Evolutionary conservation across 371 early-diverging fungal species (phyloP).

Genomic region (Mucor lusitanicus): DNA sequence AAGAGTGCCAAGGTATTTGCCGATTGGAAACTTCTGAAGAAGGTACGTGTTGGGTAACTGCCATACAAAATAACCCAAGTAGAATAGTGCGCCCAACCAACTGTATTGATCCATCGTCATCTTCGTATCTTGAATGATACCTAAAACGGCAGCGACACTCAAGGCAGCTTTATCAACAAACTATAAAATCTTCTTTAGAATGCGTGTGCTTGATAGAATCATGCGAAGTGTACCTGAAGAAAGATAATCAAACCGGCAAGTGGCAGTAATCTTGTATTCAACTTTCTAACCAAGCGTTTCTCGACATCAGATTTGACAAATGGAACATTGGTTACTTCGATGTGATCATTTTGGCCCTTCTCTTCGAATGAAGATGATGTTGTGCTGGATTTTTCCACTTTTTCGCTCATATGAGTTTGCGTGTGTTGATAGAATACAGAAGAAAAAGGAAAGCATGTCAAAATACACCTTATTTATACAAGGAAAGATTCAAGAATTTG

Average conservation of each 20-base stretch:
- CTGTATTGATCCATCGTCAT: conserved; percentile 23
- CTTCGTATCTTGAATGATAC: conserved; percentile 31
- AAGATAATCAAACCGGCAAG: conserved; percentile 25
- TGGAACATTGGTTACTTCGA: neutral
- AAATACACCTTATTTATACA: neutral
- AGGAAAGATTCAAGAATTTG: neutral
- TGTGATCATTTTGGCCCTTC: neutral
- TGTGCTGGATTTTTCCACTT: neutral
- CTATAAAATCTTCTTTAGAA: conserved; percentile 11
- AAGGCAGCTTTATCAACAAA: conserved; percentile 41
- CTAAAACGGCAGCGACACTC: conserved; percentile 32
- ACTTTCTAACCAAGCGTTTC: conserved; percentile 35
- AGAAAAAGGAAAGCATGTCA: neutral
- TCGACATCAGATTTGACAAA: conserved; percentile 17
- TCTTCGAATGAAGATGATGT: conserved; percentile 1
- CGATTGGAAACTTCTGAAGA: conserved; percentile 34
- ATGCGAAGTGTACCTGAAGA: conserved; percentile 12
- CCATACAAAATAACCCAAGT: conserved; percentile 35
- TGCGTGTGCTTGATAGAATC: neutral
- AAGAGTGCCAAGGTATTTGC: conserved; percentile 29
- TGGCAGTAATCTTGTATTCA: conserved; percentile 46
- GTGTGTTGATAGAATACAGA: neutral
- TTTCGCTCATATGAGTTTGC: neutral
- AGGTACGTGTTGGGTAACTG: conserved; percentile 43
- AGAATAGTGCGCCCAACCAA: conserved; percentile 38